Evolutionary conservation across 202 grass and related monocot species (phyloP).

Genomic region (Dendrocalamus latiflorus): DNA sequence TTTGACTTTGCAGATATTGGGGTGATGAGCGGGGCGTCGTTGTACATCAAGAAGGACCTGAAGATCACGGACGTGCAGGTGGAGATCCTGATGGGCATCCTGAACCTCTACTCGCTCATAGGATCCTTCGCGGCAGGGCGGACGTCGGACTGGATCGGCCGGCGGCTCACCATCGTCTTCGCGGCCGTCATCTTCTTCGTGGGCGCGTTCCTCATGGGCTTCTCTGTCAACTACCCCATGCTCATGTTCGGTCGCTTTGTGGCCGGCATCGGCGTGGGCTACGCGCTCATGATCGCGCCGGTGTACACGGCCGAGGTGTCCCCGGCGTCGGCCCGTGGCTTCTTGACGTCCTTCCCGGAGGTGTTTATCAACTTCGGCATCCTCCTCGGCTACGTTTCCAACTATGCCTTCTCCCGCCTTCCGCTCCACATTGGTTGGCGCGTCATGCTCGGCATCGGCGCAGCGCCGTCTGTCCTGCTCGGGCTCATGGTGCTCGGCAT

Average conservation of each 20-base stretch:
- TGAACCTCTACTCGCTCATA: conserved; percentile 56
- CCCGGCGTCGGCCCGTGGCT: conserved; percentile 57
- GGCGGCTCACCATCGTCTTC: conserved; percentile 53
- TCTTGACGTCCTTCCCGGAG: conserved; percentile 78
- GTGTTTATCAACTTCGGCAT: conserved; percentile 87
- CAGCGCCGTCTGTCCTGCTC: conserved; percentile 63
- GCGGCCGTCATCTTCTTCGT: conserved; percentile 52
- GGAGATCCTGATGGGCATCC: conserved; percentile 57
- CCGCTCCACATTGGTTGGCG: conserved; percentile 49
- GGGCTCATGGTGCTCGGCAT: conserved; percentile 66
- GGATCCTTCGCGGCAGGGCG: conserved; percentile 59
- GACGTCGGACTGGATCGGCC: conserved; percentile 67
- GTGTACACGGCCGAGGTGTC: conserved; percentile 77
- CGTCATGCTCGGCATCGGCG: conserved; percentile 81
- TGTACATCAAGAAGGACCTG: conserved; percentile 56
- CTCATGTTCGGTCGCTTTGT: conserved; percentile 66
- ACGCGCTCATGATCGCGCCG: conserved; percentile 81
- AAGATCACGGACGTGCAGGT: conserved; percentile 21
- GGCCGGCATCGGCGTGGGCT: conserved; percentile 61
- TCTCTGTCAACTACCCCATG: conserved; percentile 40
- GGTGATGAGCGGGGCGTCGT: conserved; percentile 60
- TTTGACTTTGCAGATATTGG: conserved; percentile 43
- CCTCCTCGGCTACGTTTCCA: conserved; percentile 88
- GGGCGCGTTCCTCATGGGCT: conserved; percentile 49
- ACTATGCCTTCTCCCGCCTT: conserved; percentile 61